Percentiles rank a stretch among this genome's conserved stretches.
phyloP scores from a whole-genome alignment of 1,284 basidiomycete species.

The Boletellus dicymbophilus region DNA sequence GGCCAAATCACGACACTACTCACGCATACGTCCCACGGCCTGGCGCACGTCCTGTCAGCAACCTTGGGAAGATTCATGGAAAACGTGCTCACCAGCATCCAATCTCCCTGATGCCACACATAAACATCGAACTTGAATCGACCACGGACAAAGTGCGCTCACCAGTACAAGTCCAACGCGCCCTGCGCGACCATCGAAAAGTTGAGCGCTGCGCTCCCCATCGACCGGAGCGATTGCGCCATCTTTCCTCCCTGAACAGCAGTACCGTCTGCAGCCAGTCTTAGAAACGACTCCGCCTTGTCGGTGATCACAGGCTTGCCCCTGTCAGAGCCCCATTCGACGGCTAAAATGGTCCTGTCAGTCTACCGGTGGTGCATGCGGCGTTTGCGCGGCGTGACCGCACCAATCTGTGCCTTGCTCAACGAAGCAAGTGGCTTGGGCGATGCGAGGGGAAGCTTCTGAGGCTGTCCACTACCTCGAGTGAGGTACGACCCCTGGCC shows the following conservation, averaged over 20 bases:
- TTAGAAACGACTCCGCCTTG: conserved; percentile 74
- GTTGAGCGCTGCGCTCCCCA: conserved; percentile 89
- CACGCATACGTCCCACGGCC: conserved; percentile 88
- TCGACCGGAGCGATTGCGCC: conserved; percentile 82
- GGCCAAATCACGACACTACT: conserved; percentile 17
- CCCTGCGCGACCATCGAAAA: conserved; percentile 85
- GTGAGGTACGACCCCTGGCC: conserved; percentile 83
- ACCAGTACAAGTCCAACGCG: conserved; percentile 84
- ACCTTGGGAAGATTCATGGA: background rate
- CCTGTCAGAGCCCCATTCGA: conserved; percentile 94
- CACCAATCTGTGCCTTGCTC: conserved; percentile 79
- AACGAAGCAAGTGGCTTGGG: conserved; percentile 76
- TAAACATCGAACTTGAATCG: background rate
- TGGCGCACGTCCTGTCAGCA: conserved; percentile 8
- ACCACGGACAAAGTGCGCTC: conserved; percentile 17
- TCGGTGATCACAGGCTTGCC: conserved; percentile 54
- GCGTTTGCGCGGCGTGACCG: conserved; percentile 1
- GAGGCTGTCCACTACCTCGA: conserved; percentile 48
- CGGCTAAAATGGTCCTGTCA: conserved; percentile 44
- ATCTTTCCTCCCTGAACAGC: conserved; percentile 78
- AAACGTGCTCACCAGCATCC: conserved; percentile 67
- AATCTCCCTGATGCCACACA: conserved; percentile 67
- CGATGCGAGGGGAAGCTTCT: conserved; percentile 70
- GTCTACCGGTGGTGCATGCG: too few species aligned
- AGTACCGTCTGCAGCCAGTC: conserved; percentile 77